These are phyloP conservation scores for Termitomyces heimii DNA, from an alignment of 768 basidiomycete species.

Conservation along the genomic window DNA sequence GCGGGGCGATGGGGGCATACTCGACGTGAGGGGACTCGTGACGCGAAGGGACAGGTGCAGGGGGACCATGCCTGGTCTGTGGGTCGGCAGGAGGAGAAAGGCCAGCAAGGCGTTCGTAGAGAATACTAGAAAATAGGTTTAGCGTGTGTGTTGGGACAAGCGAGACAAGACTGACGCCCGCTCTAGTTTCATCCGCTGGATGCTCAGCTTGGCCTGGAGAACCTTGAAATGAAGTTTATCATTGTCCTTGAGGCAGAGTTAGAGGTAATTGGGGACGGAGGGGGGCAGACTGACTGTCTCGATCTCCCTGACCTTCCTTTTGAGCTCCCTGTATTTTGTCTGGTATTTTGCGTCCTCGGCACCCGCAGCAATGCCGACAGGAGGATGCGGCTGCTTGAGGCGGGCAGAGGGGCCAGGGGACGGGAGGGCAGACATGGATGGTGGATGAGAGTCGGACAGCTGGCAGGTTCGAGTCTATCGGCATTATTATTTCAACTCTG, in stretches of 20 bases:
- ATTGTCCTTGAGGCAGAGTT: slow-evolving; percentile 57
- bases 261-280: slow-evolving; percentile 9
- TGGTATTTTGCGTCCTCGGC: slow-evolving; percentile 86
- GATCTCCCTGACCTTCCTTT: slow-evolving; percentile 83
- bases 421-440: slow-evolving; percentile 65
- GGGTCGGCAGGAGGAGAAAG: slow-evolving; percentile 51
- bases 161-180: slow-evolving; percentile 60
- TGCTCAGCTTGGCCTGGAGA: slow-evolving; percentile 71
- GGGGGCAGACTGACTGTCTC: slow-evolving; percentile 53
- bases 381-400: slow-evolving; percentile 43
- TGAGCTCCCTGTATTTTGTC: slow-evolving; percentile 83
- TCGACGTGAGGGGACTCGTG: slow-evolving; percentile 35
- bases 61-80: slow-evolving; percentile 32
- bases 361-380: slow-evolving; percentile 66
- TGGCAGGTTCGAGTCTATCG: slow-evolving; percentile 23
- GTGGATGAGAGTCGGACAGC: slow-evolving; percentile 28
- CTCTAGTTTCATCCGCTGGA: slow-evolving; percentile 84
- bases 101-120: slow-evolving; percentile 72
- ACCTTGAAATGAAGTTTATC: slow-evolving; percentile 84
- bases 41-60: slow-evolving; percentile 24
- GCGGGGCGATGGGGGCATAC: too few species aligned
- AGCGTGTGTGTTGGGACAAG: slow-evolving; percentile 14
- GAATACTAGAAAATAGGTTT: slow-evolving; percentile 34
- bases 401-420: slow-evolving; percentile 43
- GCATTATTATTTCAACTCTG: slow-evolving; percentile 21